Evolutionary conservation across 768 basidiomycete genomes (phyloP).

Genomic region (Trametes coccinea): DNA sequence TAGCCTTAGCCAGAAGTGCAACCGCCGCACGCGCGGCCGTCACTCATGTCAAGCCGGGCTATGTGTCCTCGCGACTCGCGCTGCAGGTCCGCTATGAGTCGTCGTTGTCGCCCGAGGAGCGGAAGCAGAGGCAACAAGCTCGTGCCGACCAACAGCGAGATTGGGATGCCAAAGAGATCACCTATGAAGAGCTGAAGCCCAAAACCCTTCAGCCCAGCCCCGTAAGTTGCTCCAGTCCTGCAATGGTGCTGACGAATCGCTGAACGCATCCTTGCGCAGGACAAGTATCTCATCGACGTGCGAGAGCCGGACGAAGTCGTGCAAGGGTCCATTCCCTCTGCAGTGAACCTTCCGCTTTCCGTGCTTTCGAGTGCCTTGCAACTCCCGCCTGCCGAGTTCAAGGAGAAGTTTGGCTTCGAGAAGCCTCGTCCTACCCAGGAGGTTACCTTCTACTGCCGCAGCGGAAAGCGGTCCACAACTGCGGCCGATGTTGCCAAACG

Average conservation of each 20-base stretch:
- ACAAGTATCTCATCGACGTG: constrained; percentile 82
- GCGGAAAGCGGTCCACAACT: constrained; percentile 78
- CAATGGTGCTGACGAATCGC: background rate
- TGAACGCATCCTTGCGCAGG: constrained; percentile 38
- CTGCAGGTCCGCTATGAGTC: constrained; percentile 15
- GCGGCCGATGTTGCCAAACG: constrained; percentile 82
- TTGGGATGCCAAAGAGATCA: constrained; percentile 73
- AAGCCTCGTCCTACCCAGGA: constrained; percentile 73
- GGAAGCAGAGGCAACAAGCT: constrained; percentile 36
- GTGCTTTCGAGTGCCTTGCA: constrained; percentile 69
- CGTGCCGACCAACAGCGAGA: constrained; percentile 54
- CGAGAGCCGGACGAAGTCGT: constrained; percentile 90
- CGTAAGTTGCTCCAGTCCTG: constrained; percentile 39
- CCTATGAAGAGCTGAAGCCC: constrained; percentile 81
- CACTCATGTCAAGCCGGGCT: background rate
- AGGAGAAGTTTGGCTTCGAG: constrained; percentile 65
- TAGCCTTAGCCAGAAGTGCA: constrained; percentile 17
- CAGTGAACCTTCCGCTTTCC: constrained; percentile 87
- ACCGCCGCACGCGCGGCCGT: background rate
- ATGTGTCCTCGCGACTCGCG: constrained; percentile 2
- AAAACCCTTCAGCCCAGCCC: constrained; percentile 73
- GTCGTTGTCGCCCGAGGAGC: background rate
- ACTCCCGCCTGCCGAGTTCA: constrained; percentile 55
- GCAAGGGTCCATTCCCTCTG: constrained; percentile 89
- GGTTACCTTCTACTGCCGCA: constrained; percentile 88